A percentile compares a stretch with the other conserved stretches of the same genome.
Conservation (phyloP, 805 yeast species). For the Candida railenensis region DNA sequence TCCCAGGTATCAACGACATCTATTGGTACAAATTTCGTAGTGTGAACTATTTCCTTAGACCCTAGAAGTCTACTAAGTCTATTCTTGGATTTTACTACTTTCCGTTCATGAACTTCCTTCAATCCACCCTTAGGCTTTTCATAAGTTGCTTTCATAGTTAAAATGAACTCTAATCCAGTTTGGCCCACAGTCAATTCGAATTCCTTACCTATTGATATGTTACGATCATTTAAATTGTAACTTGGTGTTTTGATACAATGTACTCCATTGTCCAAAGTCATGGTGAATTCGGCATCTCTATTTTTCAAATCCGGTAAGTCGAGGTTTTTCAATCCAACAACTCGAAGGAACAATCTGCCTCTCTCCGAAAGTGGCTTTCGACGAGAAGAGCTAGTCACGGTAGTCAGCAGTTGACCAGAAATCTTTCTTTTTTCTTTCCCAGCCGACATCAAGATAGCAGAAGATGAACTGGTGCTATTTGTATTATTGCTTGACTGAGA, state of each 20-base stretch:
- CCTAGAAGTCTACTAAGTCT: constrained; percentile 49
- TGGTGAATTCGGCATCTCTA: constrained; percentile 48
- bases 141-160: constrained; percentile 72
- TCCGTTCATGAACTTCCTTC: constrained; percentile 60
- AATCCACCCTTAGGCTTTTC: constrained; percentile 48
- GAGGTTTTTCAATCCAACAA: constrained; percentile 46
- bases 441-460: constrained; percentile 2
- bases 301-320: constrained; percentile 45
- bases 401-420: constrained; percentile 1
- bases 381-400: neutral
- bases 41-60: constrained; percentile 45
- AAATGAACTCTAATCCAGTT: constrained; percentile 54
- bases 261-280: constrained; percentile 75
- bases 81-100: constrained; percentile 44
- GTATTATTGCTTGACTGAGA: constrained; percentile 15
- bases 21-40: constrained; percentile 52
- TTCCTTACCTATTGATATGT: constrained; percentile 59
- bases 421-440: constrained; percentile 3
- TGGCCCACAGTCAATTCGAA: constrained; percentile 72
- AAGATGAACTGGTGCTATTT: constrained; percentile 2
- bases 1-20: constrained; percentile 61
- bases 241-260: constrained; percentile 72
- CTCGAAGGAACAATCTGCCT: constrained; percentile 55
- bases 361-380: constrained; percentile 27
- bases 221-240: constrained; percentile 32